phyloP scores from a whole-genome alignment of 129 eudicot species.

The Ambrosia artemisiifolia region DNA sequence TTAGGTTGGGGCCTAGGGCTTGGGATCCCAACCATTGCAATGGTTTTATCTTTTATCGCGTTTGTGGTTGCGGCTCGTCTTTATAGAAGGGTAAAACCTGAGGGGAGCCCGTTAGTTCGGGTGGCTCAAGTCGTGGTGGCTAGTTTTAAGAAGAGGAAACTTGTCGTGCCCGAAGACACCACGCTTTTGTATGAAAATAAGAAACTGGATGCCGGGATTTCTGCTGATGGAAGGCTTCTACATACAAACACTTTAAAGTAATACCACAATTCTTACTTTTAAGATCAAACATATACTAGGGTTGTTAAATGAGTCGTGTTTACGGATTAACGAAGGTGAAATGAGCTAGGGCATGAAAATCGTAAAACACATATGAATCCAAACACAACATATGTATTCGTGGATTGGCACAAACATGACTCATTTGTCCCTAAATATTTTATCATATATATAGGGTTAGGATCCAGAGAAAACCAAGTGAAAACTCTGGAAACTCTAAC shows the following conservation, averaged over 20 bases:
- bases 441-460: neutral
- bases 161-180: constrained; percentile 35
- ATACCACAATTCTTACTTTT: neutral
- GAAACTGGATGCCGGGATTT: constrained; percentile 67
- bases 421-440: neutral
- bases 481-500: too few relatives aligned
- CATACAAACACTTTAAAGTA: constrained; percentile 68
- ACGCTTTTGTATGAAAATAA: constrained; percentile 45
- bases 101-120: constrained; percentile 82
- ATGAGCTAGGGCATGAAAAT: neutral
- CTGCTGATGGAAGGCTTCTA: constrained; percentile 63
- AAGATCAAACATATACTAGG: neutral
- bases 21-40: constrained; percentile 74
- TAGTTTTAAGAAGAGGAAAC: constrained; percentile 61
- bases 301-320: neutral
- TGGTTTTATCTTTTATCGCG: constrained; percentile 60
- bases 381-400: neutral
- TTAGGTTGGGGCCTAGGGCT: constrained; percentile 86
- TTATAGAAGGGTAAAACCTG: constrained; percentile 62
- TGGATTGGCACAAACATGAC: neutral
- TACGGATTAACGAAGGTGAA: too few relatives aligned
- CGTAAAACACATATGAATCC: neutral
- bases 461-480: too few relatives aligned
- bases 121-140: constrained; percentile 77
- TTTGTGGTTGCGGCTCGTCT: constrained; percentile 62